Base-by-base conservation (phyloP, 306 rosid genomes). In the Pterocarpus macrocarpus region DNA sequence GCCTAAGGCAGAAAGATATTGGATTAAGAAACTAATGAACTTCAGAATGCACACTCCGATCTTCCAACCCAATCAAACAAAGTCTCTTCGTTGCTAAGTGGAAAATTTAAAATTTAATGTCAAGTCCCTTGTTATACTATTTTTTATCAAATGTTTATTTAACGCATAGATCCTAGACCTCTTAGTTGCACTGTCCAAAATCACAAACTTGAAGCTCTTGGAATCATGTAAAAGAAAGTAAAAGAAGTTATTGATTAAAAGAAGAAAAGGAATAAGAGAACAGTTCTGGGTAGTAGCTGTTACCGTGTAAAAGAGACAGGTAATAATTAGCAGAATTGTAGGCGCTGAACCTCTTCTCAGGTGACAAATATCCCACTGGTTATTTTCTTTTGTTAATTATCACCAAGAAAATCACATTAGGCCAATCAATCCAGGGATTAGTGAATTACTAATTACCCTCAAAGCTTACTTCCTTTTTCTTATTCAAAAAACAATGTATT, bases 401-500 rank as follows among this genome's bases (percentile, higher is more conserved):
- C 8, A 52, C 59, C 6, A 8, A 16, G 22, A 38, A 71, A 71
- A 83, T 83, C 70, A 58, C 53, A 63, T 64, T 71, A 41, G 45
- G 15, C 44, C 82, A 83, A 77, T 64, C 55, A 84, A 74, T 68
- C 35, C 3, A 2, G 53, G 69, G 73, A 47, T 33, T 52, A 69
- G 79, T 71, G 72, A 75, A 75, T 70, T 65, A 55, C 43, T 41
- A 12, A 43, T 43, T 74, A 64, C 75, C 77, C 71, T 80, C 80
- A 80, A 76, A 80, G 85, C 67, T 84, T 71, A 52, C 69, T 64
- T 84, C 85, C 79, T 63, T 84, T 80, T 61, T 41, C 45, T 79
- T 52, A 50, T 16, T 52, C 13, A 13, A 13, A 13, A 1, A 52
- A 2, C 3, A 2, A 2, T 47, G 64, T 69, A n/a, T 64, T 73